Evolutionary conservation across 2,329 filamentous ascomycete genomes (phyloP), one percentile per base, ranked within the genome.

Genomic region (Chaetomiaceae sp.): DNA sequence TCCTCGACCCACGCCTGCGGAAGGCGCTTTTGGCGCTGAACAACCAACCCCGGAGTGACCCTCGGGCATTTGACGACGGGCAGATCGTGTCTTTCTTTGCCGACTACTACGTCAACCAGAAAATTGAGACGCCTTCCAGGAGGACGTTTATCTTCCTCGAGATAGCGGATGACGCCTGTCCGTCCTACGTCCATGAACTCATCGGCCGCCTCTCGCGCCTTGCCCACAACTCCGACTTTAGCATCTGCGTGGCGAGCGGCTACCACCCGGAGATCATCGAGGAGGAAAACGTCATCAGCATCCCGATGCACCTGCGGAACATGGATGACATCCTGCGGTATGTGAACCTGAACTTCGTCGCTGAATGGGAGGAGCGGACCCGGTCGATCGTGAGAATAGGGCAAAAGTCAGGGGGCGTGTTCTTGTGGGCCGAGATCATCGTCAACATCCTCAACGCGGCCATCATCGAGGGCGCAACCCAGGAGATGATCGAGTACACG

Each of bases 371-470:
- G 16, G 62, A 63, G 41, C 56, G 65, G 2, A 58, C 60, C 48
- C 38, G 42, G 5, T 63, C 62, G 0, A 64, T 65, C 9, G 53
- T 61, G 16, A 55, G 48, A 20, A 62, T 67, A 20, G 62, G 57
- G 1, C 48, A 55, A 5, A 66, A 65, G 39, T 59, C 66, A 1
- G 56, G 52, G 3, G 66, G 66, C 20, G 61, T 64, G 16, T 65
- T 67, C 42, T 54, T 68, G 7, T 68, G 66, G 66, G 65, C 65
- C 1, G 65, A 68, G 53, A 65, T 68, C 30, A 63, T 67, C 1
- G 65, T 68, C 33, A 63, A 65, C 39, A 67, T 68, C 14, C 55
- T 68, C n/a, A 68, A 68, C 44, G 62, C 65, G 9, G 66, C 66
- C 44, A 65, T 66, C 43, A 57, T 56, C 7, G 66, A 67, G 39